phyloP scores from a whole-genome alignment of 495 filamentous ascomycete species.

The Sabuloglossum arenarium region DNA sequence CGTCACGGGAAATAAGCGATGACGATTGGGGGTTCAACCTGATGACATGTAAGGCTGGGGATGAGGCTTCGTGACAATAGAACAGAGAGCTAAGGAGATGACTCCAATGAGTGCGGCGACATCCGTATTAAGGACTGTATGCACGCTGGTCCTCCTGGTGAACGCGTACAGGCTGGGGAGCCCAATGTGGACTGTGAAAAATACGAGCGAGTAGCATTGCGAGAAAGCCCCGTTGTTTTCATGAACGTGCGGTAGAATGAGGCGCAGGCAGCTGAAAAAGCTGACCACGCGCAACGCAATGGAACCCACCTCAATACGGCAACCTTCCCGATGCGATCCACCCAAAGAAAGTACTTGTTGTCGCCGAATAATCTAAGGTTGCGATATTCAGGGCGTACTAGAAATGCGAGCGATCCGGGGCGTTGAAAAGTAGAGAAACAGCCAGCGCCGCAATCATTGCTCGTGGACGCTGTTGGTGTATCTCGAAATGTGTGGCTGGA shows the following conservation, averaged over 20 bases:
- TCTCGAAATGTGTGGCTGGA: not conserved
- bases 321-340: not conserved
- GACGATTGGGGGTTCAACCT: not conserved
- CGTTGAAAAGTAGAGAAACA: not conserved
- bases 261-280: constrained; percentile 1
- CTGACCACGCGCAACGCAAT: not conserved
- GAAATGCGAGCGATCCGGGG: not conserved
- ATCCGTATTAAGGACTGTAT: not conserved
- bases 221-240: not conserved
- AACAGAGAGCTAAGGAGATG: not conserved
- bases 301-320: not conserved
- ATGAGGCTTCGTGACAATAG: not conserved
- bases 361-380: not conserved
- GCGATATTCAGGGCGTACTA: not conserved
- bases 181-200: not conserved
- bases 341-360: not conserved
- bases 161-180: not conserved
- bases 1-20: not conserved
- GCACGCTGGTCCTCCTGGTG: not conserved
- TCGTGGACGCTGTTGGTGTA: not conserved
- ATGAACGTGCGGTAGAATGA: not conserved
- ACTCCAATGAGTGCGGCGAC: not conserved
- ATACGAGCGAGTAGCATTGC: constrained; percentile 1
- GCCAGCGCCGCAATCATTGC: not conserved
- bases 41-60: not conserved